Evolutionary conservation across 1,284 basidiomycete genomes (phyloP), one percentile per base, ranked within the genome.

Genomic region (Ceratobasidium sp.): DNA sequence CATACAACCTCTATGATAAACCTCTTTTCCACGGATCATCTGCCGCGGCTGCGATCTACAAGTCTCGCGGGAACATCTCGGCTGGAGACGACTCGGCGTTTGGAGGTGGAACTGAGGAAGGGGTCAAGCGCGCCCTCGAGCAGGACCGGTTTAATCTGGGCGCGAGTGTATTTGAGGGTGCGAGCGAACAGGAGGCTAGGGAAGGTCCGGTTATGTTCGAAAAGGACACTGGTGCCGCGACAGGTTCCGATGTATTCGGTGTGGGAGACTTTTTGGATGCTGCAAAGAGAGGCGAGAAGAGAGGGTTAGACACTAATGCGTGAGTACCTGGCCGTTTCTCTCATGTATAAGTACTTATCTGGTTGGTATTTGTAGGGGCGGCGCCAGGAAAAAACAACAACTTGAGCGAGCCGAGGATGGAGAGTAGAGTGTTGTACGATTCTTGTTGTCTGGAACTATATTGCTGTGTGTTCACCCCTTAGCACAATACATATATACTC

Each of bases 171-270:
- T 99, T 99, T 83, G 94, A 97, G 84, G 96, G 96, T 62, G 92
- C 94, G 3, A 88, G 88, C 71, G 93, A 95, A 52, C 94, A 95
- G 83, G 94, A 95, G 83, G 88, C 93, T 48, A 87, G 93, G 79
- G 93, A 95, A 81, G 96, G 98, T 0, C 98, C 98, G n/a, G 98
- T 99, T 44, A 96, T 98, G 84, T 99, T 99, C 83, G 98, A 99
- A 87, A 98, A 98, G 87, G 98, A 99, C 83, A 92, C 93, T 0
- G 46, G 50, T 26, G 56, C 75, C 17, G 56, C 66, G 6, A 69
- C 67, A 9, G 70, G 71, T 13, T 90, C 91, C 7, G 98, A 99
- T 88, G 96, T 98, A n/a, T 99, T 99, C 84, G 97, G 97, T 80
- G 90, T 99, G 81, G 95, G 98, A 85, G 93, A 98, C 84, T 99